Conservation (phyloP, 257 asterid species). For the Avicennia marina region DNA sequence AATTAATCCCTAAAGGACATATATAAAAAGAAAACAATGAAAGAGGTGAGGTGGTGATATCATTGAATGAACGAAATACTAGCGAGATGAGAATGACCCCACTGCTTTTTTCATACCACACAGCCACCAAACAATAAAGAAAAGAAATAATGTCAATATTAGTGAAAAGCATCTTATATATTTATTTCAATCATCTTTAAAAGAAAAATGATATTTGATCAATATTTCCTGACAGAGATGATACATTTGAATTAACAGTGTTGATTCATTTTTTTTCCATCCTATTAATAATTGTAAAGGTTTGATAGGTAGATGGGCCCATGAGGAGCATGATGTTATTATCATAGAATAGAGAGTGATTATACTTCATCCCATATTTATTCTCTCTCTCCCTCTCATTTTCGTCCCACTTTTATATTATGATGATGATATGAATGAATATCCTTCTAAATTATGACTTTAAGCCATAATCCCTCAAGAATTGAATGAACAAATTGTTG, state of each 20-base stretch:
- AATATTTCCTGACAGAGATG: too few species aligned
- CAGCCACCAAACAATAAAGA: conserved; percentile 31
- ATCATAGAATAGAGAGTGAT: not conserved
- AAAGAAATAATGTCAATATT: not conserved
- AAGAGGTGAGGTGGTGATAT: not conserved
- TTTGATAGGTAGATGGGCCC: not conserved
- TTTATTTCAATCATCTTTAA: too few species aligned
- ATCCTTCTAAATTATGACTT: not conserved
- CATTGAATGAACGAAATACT: not conserved
- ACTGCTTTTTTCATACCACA: conserved; percentile 12
- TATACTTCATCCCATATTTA: not conserved
- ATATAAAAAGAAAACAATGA: too few species aligned
- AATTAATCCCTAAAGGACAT: too few species aligned
- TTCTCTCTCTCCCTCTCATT: not conserved
- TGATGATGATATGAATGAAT: too few species aligned
- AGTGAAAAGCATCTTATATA: too few species aligned
- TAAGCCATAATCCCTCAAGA: not conserved
- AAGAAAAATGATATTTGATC: not conserved
- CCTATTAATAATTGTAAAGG: not conserved
- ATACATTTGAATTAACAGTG: too few species aligned
- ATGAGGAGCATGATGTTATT: not conserved
- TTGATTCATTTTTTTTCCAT: not conserved
- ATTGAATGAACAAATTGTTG: not conserved
- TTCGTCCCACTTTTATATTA: too few species aligned
- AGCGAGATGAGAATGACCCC: conserved; percentile 15